Percentiles rank a stretch among this genome's conserved stretches.
Conservation (phyloP, 257 asterid species). For the Solanum okadae region DNA sequence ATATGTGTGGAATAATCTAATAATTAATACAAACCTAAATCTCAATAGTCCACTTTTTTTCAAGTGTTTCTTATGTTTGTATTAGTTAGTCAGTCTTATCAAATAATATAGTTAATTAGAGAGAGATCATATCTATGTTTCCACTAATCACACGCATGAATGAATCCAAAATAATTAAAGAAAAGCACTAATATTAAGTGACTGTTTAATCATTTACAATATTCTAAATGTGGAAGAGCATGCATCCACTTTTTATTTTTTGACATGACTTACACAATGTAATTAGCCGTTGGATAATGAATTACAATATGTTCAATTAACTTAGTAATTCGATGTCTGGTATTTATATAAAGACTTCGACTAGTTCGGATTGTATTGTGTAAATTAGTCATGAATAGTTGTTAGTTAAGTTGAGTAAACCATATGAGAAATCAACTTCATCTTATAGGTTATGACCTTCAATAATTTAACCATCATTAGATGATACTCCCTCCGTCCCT, state of each 20-base stretch:
- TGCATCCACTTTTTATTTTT: not conserved
- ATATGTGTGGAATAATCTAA: not conserved
- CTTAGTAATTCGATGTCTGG: fast-evolving
- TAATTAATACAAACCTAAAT: not conserved
- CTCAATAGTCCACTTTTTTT: not conserved
- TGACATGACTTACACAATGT: not conserved
- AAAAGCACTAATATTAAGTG: not conserved
- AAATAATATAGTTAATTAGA: not conserved
- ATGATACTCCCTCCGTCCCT: too few relatives aligned
- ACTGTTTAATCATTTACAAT: not conserved
- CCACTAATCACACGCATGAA: conserved; percentile 4
- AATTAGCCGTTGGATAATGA: not conserved
- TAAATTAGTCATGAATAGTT: not conserved
- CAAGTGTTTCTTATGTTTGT: not conserved
- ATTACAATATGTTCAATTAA: not conserved
- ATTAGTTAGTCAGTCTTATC: not conserved
- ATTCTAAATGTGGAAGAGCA: not conserved
- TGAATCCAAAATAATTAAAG: not conserved
- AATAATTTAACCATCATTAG: not conserved
- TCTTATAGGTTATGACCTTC: not conserved
- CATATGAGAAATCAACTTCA: not conserved
- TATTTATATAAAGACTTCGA: fast-evolving
- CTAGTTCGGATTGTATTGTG: fast-evolving
- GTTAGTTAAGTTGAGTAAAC: not conserved
- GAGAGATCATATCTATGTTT: not conserved